Evolutionary conservation across 23 red algal species (phyloP), one percentile per base, ranked within the genome.

Genomic region (Cyanidium caldarium): DNA sequence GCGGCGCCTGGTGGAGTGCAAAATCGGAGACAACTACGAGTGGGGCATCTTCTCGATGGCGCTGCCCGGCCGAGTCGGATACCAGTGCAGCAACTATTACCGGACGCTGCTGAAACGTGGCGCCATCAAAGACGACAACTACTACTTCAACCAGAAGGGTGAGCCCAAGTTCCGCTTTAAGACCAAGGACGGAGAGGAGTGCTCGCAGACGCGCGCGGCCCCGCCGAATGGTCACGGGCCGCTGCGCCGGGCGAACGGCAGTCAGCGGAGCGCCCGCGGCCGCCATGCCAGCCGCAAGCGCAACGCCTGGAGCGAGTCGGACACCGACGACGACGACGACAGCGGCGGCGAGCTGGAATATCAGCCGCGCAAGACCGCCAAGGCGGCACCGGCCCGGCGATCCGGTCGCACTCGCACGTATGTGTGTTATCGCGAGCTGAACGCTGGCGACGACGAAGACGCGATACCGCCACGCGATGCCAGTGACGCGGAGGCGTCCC

Each of bases 71-170:
- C 65, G 75, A 1, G 75, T 79, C 21, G 75, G 75, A 1, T 79
- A 79, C 45, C 75, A 79, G 34, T 79, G 75, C 75, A 67, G 56
- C 43, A 67, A 65, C 21, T 79, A 69, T 42, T 79, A 79, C 67
- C 75, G 75, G 25, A 34, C 40, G 38, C 56, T 79, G 26, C 34
- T 79, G 7, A 67, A 67, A 33, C 40, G 45, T 28, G 75, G 75
- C 2, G 44, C 35, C 2, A 33, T 79, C 0, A 67, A 38, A 67
- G 75, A 79, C 45, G 58, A 79, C 17, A 79, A 79, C 38, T 79
- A 79, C 57, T 75, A 75, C n/a, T 75, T 75, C 39, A 61, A 75
- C 39, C 35, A 56, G 2, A 75, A 75, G 58, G 70, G 70, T 23
- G 70, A 75, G 43, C 70, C 70, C 1, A 75, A 75, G 39, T 75